phyloP scores from a whole-genome alignment of 306 rosid species.

The Mimosa bimucronata region DNA sequence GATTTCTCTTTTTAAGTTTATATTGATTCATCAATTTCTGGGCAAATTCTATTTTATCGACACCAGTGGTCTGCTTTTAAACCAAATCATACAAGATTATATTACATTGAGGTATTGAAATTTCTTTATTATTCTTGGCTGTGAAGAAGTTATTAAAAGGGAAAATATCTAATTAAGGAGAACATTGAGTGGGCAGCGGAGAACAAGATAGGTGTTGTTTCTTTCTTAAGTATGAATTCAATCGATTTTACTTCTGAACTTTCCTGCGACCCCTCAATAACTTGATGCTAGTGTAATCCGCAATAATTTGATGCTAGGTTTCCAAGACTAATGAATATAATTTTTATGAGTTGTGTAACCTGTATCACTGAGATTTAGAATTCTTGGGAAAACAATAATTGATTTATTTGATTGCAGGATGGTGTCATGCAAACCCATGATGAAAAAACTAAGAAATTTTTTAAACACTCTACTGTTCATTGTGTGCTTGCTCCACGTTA shows the following conservation, averaged over 20 bases:
- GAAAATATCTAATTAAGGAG: not conserved
- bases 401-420: conserved; percentile 54
- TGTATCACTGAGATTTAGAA: conserved; percentile 15
- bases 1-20: conserved; percentile 6
- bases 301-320: conserved; percentile 4
- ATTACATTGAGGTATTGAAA: not conserved
- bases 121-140: conserved; percentile 6
- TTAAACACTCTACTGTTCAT: conserved; percentile 72
- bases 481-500: conserved; percentile 81
- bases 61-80: not conserved
- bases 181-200: not conserved
- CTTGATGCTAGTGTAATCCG: not conserved
- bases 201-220: not conserved
- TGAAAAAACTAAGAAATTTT: conserved; percentile 71
- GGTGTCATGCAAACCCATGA: conserved; percentile 87
- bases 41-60: not conserved
- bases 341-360: not conserved
- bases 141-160: conserved; percentile 26
- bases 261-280: not conserved
- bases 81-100: not conserved
- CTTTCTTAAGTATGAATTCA: conserved; percentile 11
- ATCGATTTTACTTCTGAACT: not conserved
- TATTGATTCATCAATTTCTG: conserved; percentile 32
- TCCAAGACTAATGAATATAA: not conserved
- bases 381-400: conserved; percentile 3